Base-by-base conservation (phyloP, 2,329 filamentous ascomycete genomes). In the Talaromyces rugulosus region DNA sequence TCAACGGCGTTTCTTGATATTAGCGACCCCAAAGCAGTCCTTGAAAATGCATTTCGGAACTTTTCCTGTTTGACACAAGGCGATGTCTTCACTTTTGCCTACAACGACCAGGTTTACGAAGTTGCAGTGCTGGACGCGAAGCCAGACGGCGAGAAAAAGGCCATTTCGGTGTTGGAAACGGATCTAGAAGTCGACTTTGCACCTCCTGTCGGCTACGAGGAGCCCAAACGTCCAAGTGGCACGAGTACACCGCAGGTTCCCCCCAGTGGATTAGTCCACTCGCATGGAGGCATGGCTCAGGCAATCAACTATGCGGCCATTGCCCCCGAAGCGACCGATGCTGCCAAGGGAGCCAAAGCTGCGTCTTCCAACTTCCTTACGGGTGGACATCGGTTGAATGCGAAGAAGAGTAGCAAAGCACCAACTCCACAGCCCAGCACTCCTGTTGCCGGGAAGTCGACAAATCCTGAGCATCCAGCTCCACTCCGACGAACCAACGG, bases 161-260 rank as follows among this genome's bases (percentile, higher is more conserved):
- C 86, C 4, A 84, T 99, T 60, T 93, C 92, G 70, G 96, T 96
- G 77, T 88, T 97, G 60, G 95, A 99, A 79, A 99, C 95, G 0
- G 95, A 99, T 80, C 85, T 99, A 12, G 92, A 92, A 61, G 95
- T 99, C 65, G 95, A 99, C 71, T 99, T 99, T 73, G 95, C 94
- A 2, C 83, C 95, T 3, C 95, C 95, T 0, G 86, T 99, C 2
- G 95, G 95, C 65, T 99, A 98, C 71, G 90, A 96, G 66, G 94
- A 98, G 75, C 92, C 93, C 0, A 52, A 40, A 60, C 86, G 84
- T 63, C 77, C 74, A 30, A 95, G 90, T 67, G 93, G 93, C n/a
- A 93, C 92, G 18, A 94, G 88, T 77, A 96, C 93, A 16, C 92
- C 93, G 1, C 82, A 88, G 9, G 71, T 90, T 63, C 88, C 89